A percentile compares a stretch with the other conserved stretches of the same genome.
These are phyloP conservation scores for Orbilia oligospora DNA, from an alignment of 2,329 filamentous ascomycete genomes.

Conservation along the genomic window DNA sequence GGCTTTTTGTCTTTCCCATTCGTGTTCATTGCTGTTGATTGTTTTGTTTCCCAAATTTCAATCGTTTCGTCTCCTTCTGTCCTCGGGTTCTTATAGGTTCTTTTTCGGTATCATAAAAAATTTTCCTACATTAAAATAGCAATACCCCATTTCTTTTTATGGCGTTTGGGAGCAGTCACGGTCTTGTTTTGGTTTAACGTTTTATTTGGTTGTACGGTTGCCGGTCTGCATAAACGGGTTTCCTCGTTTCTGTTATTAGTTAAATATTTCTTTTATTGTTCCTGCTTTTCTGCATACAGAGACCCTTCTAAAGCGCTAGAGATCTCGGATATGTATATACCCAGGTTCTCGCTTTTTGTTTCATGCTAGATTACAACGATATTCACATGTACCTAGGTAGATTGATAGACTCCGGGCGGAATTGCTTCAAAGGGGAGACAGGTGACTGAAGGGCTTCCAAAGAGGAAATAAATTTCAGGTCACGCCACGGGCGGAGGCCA, in stretches of 20 bases:
- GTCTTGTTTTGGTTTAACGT: slow-evolving; percentile 17
- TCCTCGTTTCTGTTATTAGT: slow-evolving; percentile 10
- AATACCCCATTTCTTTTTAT: slow-evolving; percentile 52
- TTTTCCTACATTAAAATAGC: slow-evolving; percentile 31
- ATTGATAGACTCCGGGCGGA: slow-evolving; percentile 17
- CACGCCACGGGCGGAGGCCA: slow-evolving; percentile 23
- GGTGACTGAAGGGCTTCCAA: background rate
- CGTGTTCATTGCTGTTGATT: background rate
- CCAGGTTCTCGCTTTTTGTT: slow-evolving; percentile 19
- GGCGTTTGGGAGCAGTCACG: slow-evolving; percentile 39
- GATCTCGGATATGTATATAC: slow-evolving; percentile 40
- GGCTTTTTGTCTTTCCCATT: slow-evolving; percentile 5
- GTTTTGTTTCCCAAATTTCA: slow-evolving; percentile 9
- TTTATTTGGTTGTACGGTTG: slow-evolving; percentile 17
- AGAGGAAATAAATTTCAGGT: slow-evolving; percentile 14
- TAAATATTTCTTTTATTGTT: slow-evolving; percentile 1
- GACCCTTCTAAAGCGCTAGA: slow-evolving; percentile 17
- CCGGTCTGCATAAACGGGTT: slow-evolving; percentile 31
- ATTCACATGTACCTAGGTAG: slow-evolving; percentile 38
- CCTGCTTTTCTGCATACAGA: slow-evolving; percentile 7
- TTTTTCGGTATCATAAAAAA: slow-evolving; percentile 23
- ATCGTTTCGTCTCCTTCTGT: slow-evolving; percentile 18
- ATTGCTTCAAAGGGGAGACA: background rate
- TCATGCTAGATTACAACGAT: slow-evolving; percentile 12
- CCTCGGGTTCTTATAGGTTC: slow-evolving; percentile 7